These are phyloP conservation scores for Tylopilus balloui DNA, from an alignment of 768 basidiomycete species.

Conservation along the genomic window DNA sequence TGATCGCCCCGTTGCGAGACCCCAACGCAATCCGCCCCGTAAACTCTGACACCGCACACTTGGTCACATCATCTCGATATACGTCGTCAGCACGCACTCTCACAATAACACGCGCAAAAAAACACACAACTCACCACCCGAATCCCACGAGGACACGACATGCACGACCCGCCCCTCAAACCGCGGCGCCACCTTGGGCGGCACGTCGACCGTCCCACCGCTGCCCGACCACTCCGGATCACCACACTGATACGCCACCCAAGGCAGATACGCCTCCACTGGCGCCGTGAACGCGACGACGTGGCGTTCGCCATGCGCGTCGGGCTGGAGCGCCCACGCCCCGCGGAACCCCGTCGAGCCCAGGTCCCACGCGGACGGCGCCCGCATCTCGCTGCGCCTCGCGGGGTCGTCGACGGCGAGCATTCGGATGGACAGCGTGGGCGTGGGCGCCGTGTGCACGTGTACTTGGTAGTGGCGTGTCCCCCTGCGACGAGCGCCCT, in stretches of 20 bases:
- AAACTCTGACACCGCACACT: slow-evolving; percentile 42
- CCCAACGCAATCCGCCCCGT: slow-evolving; percentile 42
- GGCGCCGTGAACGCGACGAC: background rate
- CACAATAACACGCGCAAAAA: no score
- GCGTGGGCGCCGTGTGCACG: background rate
- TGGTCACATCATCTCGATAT: slow-evolving; percentile 10
- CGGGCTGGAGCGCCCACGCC: background rate
- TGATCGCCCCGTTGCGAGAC: slow-evolving; percentile 32
- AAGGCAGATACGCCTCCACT: background rate
- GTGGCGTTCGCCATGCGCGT: background rate
- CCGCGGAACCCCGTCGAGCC: background rate
- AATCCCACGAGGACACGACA: background rate
- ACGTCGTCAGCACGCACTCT: background rate
- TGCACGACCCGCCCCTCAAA: background rate
- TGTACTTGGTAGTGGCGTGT: slow-evolving; percentile 41
- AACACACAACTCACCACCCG: background rate
- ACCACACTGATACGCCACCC: background rate
- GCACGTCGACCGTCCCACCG: background rate
- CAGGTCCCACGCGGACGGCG: background rate
- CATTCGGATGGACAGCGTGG: background rate
- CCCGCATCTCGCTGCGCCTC: background rate
- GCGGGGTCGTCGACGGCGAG: background rate
- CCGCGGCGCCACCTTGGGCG: background rate
- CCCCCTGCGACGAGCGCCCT: slow-evolving; percentile 35
- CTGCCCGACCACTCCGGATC: no score